Base-by-base conservation (phyloP, 805 yeast genomes). In the Candida nitratophila region DNA sequence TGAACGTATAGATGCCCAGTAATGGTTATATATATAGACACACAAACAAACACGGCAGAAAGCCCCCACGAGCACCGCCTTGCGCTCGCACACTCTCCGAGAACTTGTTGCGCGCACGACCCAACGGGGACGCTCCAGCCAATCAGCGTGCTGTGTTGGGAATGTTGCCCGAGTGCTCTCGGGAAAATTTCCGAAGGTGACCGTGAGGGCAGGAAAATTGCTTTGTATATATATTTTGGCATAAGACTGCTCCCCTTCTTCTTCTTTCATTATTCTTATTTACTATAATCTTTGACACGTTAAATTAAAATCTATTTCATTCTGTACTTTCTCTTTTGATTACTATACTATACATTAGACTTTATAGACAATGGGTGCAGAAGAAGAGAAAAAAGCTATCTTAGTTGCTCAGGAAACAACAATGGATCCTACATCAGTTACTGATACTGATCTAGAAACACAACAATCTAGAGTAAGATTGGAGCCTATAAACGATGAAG, bases 401-500 rank as follows among this genome's bases (percentile, higher is more conserved):
- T 14, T 45, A 10, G 14, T 38, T 3, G 39, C 39, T 6, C 19
- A 39, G 22, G 43, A 44, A 36, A 35, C 45, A 2, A 16, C 41
- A 0, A 20, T 21, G 1, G 22, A 26, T 26, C 24, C 34, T 29
- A 26, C 32, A 5, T 15, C 5, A 24, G 27, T 24, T 7, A 7
- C 27, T 24, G 27, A 24, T 3, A 19, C 19, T 17, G 34, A 38
- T 26, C 6, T 19, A 15, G 35, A 30, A 31, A n/a, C 15, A 20
- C 35, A 20, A 4, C 27, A 17, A 5, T 27, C 44, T 10, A 24
- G 31, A 8, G 16, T 26, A 15, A 27, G n/a, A n/a, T n/a, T 63
- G 39, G 54, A 50, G 21, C 73, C 77, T 0, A 56, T 64, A 17
- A 64, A 71, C 48, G 77, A 73, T 46, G 79, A 73, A 50, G 80